These are phyloP conservation scores for Saprolegnia diclina DNA, from an alignment of 352 stramenopile genomes.

Conservation along the genomic window DNA sequence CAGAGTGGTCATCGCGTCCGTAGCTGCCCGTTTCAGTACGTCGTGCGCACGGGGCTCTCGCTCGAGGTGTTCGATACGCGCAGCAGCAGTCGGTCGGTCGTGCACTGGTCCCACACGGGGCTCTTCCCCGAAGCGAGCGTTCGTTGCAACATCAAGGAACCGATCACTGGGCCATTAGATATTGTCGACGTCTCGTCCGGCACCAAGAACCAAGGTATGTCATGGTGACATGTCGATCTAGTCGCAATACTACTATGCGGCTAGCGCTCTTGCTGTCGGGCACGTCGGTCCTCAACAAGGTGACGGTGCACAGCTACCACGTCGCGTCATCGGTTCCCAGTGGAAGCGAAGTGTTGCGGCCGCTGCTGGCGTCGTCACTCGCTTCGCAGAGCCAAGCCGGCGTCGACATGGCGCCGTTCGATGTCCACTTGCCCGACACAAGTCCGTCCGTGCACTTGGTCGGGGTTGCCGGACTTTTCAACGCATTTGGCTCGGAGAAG, in stretches of 20 bases:
- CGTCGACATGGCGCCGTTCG: neutral
- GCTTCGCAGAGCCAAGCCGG: neutral
- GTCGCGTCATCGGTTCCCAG: neutral
- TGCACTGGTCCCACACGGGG: conserved; percentile 42
- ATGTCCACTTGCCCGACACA: conserved; percentile 12
- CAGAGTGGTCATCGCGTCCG: neutral
- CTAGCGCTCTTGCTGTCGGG: conserved; percentile 12
- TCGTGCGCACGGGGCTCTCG: conserved; percentile 56
- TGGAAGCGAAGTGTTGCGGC: neutral
- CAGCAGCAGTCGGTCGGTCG: conserved; percentile 49
- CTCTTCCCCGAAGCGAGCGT: neutral
- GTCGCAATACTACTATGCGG: neutral
- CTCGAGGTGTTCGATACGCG: conserved; percentile 65
- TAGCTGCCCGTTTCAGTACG: conserved; percentile 65
- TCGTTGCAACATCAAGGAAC: neutral
- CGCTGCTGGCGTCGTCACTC: neutral
- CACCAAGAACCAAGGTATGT: neutral
- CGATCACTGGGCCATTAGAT: neutral
- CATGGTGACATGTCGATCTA: neutral
- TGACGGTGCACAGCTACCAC: conserved; percentile 14
- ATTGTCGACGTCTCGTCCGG: conserved; percentile 6
- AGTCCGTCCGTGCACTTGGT: neutral
- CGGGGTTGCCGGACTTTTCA: neutral
- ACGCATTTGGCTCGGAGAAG: neutral
- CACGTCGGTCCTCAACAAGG: conserved; percentile 10